Percentiles rank a stretch among this genome's conserved stretches.
These are phyloP conservation scores for Urochloa ruziziensis DNA, from an alignment of 176 grass and related monocot species.

Conservation along the genomic window DNA sequence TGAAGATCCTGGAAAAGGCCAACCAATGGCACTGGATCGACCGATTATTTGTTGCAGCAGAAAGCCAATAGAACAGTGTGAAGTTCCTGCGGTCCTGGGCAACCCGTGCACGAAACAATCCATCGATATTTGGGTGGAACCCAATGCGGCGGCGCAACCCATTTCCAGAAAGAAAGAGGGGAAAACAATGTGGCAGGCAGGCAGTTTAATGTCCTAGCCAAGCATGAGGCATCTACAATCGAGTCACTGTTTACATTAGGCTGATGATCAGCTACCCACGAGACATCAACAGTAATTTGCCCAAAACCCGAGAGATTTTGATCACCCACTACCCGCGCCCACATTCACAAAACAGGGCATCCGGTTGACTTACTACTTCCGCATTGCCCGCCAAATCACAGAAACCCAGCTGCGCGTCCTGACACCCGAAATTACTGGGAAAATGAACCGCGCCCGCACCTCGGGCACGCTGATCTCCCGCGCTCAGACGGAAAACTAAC, in stretches of 20 bases:
- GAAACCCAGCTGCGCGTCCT: background rate
- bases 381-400: background rate
- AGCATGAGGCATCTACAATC: background rate
- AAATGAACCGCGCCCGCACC: background rate
- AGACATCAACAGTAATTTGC: background rate
- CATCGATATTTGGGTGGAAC: too few relatives aligned
- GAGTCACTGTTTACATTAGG: background rate
- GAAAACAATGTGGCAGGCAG: background rate
- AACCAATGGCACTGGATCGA: background rate
- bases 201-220: background rate
- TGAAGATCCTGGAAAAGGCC: background rate
- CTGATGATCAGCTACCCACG: slow-evolving; percentile 1
- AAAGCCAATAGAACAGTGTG: background rate
- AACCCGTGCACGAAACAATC: background rate
- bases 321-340: background rate
- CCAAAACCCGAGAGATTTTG: background rate
- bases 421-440: background rate
- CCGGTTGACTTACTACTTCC: background rate
- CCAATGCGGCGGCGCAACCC: background rate
- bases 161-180: background rate
- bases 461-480: background rate
- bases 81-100: background rate
- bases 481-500: background rate
- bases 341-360: background rate
- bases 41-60: background rate